Base-by-base conservation (phyloP, 2,329 filamentous ascomycete genomes). In the Westerdykella aurantiaca region DNA sequence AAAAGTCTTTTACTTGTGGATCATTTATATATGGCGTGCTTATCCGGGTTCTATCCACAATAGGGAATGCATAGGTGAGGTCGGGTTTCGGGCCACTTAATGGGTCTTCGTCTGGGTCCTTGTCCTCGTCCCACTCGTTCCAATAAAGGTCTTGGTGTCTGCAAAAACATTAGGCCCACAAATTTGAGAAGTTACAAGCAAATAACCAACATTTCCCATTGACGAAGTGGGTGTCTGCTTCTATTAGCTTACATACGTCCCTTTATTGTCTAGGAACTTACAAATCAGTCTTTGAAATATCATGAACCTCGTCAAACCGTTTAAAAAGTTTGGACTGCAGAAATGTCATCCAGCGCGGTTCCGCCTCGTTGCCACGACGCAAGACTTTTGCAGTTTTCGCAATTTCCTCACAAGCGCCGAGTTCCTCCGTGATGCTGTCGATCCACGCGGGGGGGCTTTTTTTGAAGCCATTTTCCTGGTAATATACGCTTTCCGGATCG, bases 21-120 rank as follows among this genome's bases (percentile, higher is more conserved):
- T 49, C 44, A 22, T n/a, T 16, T 21, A 18, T 13, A 18, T 37
- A 33, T 11, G 12, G 10, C 5, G 38, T 33, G 16, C 31, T 42
- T 29, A 29, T 29, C 25, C 11, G 7, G 25, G 25, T 29, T 9
- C 9, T 29, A 29, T 44, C 44, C 14, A 50, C 34, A 11, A 50
- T 44, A 6, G 45, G 48, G 23, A 50, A 50, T 22, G 39, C 43
- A 37, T 50, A 50, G n/a, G 48, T 48, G 21, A 50, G n/a, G 31
- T 50, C 48, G 14, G 48, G 48, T 23, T 48, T 50, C 17, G 48
- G 48, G n/a, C 35, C 38, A 16, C 45, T 45, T 12, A 29, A 29
- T 29, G 25, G 34, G 42, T 22, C 10, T 22, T 41, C 18, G 12
- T 14, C 23, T 34, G 31, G 14, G 37, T 13, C 33, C 16, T 37